phyloP scores from a whole-genome alignment of 257 asterid genomes.

The Nicotiana obtusifolia region DNA sequence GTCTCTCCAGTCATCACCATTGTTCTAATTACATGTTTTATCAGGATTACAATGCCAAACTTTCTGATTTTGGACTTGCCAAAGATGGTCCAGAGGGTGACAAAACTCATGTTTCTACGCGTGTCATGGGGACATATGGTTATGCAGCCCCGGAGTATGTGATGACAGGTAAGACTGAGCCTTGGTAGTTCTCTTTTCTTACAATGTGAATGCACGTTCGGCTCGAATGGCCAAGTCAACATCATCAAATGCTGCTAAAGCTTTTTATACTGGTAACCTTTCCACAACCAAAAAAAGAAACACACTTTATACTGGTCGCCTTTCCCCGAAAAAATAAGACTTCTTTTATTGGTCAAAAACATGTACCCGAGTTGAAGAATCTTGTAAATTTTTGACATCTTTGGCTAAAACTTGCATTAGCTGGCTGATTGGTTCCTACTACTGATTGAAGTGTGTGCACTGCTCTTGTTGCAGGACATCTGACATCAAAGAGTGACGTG shows the following conservation, averaged over 20 bases:
- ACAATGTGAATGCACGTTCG: background rate
- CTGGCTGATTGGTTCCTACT: background rate
- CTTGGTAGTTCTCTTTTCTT: background rate
- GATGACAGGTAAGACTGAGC: conserved; percentile 67
- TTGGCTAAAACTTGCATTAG: background rate
- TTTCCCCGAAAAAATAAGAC: too few species aligned
- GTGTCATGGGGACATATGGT: conserved; percentile 98
- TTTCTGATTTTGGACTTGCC: conserved; percentile 98
- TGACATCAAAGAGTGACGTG: conserved; percentile 89
- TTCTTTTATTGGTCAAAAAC: background rate
- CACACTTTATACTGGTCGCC: too few species aligned
- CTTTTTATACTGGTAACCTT: too few species aligned
- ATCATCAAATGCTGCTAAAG: background rate
- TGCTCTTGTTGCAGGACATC: conserved; percentile 60
- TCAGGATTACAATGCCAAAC: conserved; percentile 93
- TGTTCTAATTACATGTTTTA: conserved; percentile 15
- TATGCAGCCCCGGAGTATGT: conserved; percentile 99
- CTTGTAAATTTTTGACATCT: background rate
- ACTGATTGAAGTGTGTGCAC: background rate
- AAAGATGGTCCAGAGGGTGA: conserved; percentile 98
- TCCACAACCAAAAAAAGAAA: too few species aligned
- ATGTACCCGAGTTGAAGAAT: background rate
- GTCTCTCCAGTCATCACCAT: background rate
- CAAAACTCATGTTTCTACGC: conserved; percentile 93
- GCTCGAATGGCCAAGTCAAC: background rate